Conservation (phyloP, 208 protist genomes). For the Trypanosoma melophagium region DNA sequence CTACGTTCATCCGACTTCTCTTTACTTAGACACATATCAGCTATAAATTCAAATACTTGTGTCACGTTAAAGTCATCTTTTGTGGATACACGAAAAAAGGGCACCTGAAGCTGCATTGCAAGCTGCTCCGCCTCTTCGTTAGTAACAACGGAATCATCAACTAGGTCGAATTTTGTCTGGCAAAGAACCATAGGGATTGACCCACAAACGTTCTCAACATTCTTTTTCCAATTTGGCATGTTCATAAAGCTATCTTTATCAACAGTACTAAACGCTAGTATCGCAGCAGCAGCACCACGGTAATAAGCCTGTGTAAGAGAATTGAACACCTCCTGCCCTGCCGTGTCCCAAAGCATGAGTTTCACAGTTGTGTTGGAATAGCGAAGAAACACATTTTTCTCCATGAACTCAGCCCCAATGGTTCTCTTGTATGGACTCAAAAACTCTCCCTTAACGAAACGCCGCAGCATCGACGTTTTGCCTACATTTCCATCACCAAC, state of each 20-base stretch:
- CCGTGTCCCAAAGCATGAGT: constrained; percentile 95
- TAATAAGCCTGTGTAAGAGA: constrained; percentile 93
- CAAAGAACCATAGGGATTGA: constrained; percentile 91
- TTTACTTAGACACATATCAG: constrained; percentile 53
- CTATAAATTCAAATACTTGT: constrained; percentile 85
- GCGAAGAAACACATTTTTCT: constrained; percentile 85
- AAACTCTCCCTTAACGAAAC: constrained; percentile 92
- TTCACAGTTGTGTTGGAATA: constrained; percentile 64
- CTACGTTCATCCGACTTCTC: constrained; percentile 1
- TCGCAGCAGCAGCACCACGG: constrained; percentile 79
- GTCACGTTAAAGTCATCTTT: constrained; percentile 94
- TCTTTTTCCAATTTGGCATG: constrained; percentile 83
- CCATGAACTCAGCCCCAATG: constrained; percentile 92
- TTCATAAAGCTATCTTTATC: constrained; percentile 87
- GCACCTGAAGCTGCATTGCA: constrained; percentile 72
- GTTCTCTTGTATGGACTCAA: constrained; percentile 91
- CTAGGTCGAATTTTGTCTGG: constrained; percentile 94
- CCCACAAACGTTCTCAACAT: constrained; percentile 82
- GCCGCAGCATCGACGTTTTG: constrained; percentile 93
- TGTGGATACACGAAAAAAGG: constrained; percentile 90
- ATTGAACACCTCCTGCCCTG: constrained; percentile 93
- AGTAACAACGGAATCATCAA: constrained; percentile 75
- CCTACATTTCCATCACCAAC: constrained; percentile 94
- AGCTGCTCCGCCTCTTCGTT: constrained; percentile 87
- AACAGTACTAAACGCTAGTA: constrained; percentile 90